Conservation (phyloP, 164 flowering plant species). For the Vitis cinerea region DNA sequence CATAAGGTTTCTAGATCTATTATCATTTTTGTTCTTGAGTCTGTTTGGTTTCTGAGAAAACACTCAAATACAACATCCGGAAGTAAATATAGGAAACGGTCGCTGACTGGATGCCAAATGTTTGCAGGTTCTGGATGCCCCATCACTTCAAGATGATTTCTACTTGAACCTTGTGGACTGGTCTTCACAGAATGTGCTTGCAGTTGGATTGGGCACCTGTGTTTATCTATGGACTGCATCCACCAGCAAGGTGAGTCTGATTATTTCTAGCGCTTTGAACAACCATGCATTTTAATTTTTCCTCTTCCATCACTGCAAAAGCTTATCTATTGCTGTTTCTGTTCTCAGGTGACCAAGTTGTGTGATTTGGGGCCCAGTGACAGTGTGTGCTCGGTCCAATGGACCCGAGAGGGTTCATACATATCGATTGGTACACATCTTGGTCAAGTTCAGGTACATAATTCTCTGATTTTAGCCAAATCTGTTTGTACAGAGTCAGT, state of each 20-base stretch:
- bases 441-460: conserved; percentile 88
- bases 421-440: conserved; percentile 85
- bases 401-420: conserved; percentile 97
- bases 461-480: not conserved
- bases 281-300: not conserved
- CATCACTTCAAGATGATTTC: conserved; percentile 96
- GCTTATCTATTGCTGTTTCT: not conserved
- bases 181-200: conserved; percentile 98
- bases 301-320: not conserved
- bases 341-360: conserved; percentile 78
- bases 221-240: conserved; percentile 98
- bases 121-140: conserved; percentile 94
- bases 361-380: conserved; percentile 94
- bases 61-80: no score
- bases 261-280: not conserved
- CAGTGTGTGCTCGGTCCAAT: conserved; percentile 85
- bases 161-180: conserved; percentile 97
- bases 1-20: conserved; percentile 57
- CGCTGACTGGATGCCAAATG: conserved; percentile 4
- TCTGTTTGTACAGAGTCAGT: not conserved
- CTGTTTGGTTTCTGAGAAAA: not conserved
- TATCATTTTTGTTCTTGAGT: not conserved
- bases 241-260: conserved; percentile 65
- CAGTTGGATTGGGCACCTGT: conserved; percentile 96
- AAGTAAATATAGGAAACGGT: not conserved